Evolutionary conservation across 2,329 filamentous ascomycete genomes (phyloP).

Genomic region (Leptographium procerum): DNA sequence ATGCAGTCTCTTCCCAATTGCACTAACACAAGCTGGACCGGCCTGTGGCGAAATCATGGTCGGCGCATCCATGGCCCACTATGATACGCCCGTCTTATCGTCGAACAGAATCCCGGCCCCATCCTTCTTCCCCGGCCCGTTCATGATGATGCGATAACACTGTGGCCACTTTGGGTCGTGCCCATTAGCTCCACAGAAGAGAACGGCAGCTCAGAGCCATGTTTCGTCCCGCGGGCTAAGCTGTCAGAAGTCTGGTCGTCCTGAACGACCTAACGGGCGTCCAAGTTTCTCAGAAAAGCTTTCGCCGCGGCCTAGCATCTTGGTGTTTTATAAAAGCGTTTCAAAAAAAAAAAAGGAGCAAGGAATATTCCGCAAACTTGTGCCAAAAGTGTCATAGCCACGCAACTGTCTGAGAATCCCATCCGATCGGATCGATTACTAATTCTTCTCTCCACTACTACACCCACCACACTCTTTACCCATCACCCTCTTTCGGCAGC

Average conservation of each 20-base stretch:
- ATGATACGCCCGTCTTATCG: not conserved
- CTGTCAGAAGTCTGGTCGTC: not conserved
- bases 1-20: too few species aligned
- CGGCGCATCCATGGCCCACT: not conserved
- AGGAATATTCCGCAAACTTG: not conserved
- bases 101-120: not conserved
- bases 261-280: too few species aligned
- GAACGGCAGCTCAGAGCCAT: not conserved
- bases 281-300: not conserved
- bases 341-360: not conserved
- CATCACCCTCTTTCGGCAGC: too few species aligned
- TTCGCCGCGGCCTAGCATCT: not conserved
- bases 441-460: not conserved
- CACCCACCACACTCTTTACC: not conserved
- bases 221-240: not conserved
- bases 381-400: not conserved
- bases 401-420: not conserved
- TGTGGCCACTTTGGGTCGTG: too few species aligned
- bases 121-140: not conserved
- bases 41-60: not conserved
- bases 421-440: not conserved
- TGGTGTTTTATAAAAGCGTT: too few species aligned
- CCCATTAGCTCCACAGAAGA: too few species aligned
- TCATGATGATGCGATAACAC: too few species aligned
- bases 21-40: not conserved